These are phyloP conservation scores for Colletotrichum godetiae DNA, from an alignment of 2,329 filamentous ascomycete genomes.

Conservation along the genomic window DNA sequence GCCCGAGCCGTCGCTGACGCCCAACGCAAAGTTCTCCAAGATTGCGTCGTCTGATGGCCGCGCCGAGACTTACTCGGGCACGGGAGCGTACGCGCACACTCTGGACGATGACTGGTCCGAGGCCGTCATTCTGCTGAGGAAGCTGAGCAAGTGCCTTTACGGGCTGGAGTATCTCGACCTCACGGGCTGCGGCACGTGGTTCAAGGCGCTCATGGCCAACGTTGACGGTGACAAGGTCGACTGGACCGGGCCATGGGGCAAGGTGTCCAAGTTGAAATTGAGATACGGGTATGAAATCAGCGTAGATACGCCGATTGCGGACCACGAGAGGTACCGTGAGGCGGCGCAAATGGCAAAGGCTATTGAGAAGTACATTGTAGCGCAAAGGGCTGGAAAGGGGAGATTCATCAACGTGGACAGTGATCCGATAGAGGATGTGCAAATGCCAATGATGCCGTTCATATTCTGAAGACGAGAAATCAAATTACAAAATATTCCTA, in stretches of 20 bases:
- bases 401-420: constrained; percentile 61
- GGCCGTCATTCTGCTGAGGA: constrained; percentile 65
- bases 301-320: constrained; percentile 47
- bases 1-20: constrained; percentile 70
- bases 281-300: constrained; percentile 54
- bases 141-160: constrained; percentile 66
- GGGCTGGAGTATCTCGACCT: constrained; percentile 71
- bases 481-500: background rate
- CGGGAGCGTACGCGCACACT: constrained; percentile 67
- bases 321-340: constrained; percentile 47
- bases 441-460: background rate
- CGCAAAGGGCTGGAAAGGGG: constrained; percentile 59
- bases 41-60: constrained; percentile 57
- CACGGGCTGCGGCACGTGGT: constrained; percentile 69
- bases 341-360: constrained; percentile 51
- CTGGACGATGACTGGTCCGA: constrained; percentile 71
- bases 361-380: constrained; percentile 61
- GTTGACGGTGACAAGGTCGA: constrained; percentile 62
- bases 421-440: constrained; percentile 41
- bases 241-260: constrained; percentile 66
- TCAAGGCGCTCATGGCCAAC: constrained; percentile 55
- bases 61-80: constrained; percentile 63
- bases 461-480: background rate
- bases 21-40: constrained; percentile 61
- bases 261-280: constrained; percentile 58